Evolutionary conservation across 2,329 filamentous ascomycete genomes (phyloP).

Genomic region (Fusarium sp.): DNA sequence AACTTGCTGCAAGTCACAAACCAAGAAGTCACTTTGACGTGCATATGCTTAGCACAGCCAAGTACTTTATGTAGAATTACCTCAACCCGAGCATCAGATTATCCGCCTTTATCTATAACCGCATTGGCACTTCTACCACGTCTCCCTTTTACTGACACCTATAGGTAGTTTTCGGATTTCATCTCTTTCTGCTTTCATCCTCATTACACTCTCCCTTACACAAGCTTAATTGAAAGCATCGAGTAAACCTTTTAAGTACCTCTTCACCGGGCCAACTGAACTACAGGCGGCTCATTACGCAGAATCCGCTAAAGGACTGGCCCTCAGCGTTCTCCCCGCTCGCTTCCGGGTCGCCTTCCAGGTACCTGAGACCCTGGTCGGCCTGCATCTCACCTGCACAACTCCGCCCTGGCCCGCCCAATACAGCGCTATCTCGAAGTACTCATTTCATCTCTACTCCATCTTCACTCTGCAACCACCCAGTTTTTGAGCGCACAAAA

Average conservation of each 20-base stretch:
- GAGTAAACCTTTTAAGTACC: conserved; percentile 1
- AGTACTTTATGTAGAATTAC: conserved; percentile 5
- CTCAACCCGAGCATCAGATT: conserved; percentile 13
- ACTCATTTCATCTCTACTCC: conserved; percentile 50
- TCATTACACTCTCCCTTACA: background rate
- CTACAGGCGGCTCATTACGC: conserved; percentile 28
- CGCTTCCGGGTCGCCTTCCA: conserved; percentile 27
- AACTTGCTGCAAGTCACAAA: conserved; percentile 39
- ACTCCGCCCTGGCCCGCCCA: conserved; percentile 37
- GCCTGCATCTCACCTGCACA: conserved; percentile 39
- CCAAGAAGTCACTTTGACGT: conserved; percentile 43
- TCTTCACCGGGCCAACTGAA: conserved; percentile 29
- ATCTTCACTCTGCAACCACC: conserved; percentile 47
- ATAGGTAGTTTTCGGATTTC: background rate
- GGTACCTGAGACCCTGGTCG: conserved; percentile 40
- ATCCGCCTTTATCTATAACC: conserved; percentile 24
- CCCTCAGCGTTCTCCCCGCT: conserved; percentile 34
- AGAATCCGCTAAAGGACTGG: conserved; percentile 37
- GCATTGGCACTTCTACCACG: conserved; percentile 3
- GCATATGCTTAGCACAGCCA: conserved; percentile 25
- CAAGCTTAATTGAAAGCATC: conserved; percentile 21
- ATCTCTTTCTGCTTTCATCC: conserved; percentile 11
- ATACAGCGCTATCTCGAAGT: conserved; percentile 41
- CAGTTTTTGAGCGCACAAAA: conserved; percentile 46
- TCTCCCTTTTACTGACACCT: background rate